Evolutionary conservation across 805 yeast genomes (phyloP).

Genomic region (Jamesozyma rosinii): DNA sequence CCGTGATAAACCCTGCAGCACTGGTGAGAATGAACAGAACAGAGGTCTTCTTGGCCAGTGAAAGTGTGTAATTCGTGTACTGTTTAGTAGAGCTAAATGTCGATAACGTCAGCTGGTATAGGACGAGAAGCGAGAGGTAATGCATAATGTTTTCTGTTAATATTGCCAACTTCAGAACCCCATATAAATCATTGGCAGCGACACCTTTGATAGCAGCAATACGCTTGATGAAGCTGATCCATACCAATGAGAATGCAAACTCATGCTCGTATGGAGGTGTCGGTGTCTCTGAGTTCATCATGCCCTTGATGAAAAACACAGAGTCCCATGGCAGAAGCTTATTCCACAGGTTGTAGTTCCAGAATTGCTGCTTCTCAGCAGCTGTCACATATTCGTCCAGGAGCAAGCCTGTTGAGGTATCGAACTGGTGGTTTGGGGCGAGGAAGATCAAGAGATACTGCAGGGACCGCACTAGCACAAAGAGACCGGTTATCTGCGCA

Average conservation of each 20-base stretch:
- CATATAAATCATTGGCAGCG: conserved; percentile 28
- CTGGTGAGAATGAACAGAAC: conserved; percentile 54
- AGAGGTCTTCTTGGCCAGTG: conserved; percentile 32
- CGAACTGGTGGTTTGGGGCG: conserved; percentile 23
- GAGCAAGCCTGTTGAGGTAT: conserved; percentile 25
- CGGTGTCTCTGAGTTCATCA: conserved; percentile 37
- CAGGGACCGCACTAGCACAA: conserved; percentile 7
- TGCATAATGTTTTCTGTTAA: conserved; percentile 46
- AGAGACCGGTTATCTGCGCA: conserved; percentile 5
- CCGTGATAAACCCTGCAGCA: conserved; percentile 68
- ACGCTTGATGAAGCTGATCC: conserved; percentile 47
- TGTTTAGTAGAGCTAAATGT: conserved; percentile 19
- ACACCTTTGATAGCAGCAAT: conserved; percentile 13
- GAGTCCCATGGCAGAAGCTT: conserved; percentile 76
- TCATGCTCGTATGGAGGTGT: conserved; percentile 70
- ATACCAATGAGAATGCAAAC: conserved; percentile 74
- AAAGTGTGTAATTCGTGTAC: conserved; percentile 8
- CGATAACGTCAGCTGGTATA: conserved; percentile 42
- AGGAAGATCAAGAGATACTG: conserved; percentile 21
- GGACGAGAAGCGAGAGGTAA: conserved; percentile 37
- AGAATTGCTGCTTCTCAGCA: conserved; percentile 5
- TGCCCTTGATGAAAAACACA: conserved; percentile 54
- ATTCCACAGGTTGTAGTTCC: conserved; percentile 32
- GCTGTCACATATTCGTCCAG: conserved; percentile 8
- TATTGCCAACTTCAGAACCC: conserved; percentile 40